Base-by-base conservation (phyloP, 495 filamentous ascomycete genomes). In the Daldinia caldariorum region DNA sequence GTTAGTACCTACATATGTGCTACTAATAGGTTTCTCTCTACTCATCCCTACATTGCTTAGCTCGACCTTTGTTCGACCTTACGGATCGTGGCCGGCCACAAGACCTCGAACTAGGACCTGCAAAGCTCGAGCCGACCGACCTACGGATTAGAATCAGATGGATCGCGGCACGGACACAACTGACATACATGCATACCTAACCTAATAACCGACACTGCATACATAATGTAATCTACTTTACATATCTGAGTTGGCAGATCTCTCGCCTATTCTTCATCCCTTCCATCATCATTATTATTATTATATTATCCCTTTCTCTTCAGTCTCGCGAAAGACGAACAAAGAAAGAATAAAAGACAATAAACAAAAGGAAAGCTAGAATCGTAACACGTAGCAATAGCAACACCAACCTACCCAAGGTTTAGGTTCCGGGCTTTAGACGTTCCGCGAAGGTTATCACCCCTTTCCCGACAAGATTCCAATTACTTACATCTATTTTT, bases 161-260 rank as follows among this genome's bases (percentile, higher is more conserved):
- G 50, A 64, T 61, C 54, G 50, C 45, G 54, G 57, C 57, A 35
- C 61, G 56, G 49, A 35, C 34, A 35, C 34, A 35, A 35, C 34
- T 35, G 38, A 58, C 31, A 31, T 58, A 61, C 39, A 31, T 61
- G 54, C 39, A 39, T 14, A 47, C 26, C 26, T 37, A 22, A 39
- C 41, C 32, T 49, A 60, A n/a, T n/a, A n/a, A n/a, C n/a, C 34
- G 37, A 1, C 3, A 3, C 26, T 26, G 26, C 26, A 26, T 26
- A 26, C 26, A 26, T 26, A 26, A 26, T 1, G 26, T 61, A 45
- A 45, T 26, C 14, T 32, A 55, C 26, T 41, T 18, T 49, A 47
- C 57, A 53, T 51, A 63, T 61, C 61, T 72, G 50, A 57, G 60
- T 38, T 72, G 56, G 64, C 69, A 67, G 60, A 64, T 72, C 69